These are phyloP conservation scores for Fusarium nygamai DNA, from an alignment of 2,329 filamentous ascomycete genomes.

Conservation along the genomic window DNA sequence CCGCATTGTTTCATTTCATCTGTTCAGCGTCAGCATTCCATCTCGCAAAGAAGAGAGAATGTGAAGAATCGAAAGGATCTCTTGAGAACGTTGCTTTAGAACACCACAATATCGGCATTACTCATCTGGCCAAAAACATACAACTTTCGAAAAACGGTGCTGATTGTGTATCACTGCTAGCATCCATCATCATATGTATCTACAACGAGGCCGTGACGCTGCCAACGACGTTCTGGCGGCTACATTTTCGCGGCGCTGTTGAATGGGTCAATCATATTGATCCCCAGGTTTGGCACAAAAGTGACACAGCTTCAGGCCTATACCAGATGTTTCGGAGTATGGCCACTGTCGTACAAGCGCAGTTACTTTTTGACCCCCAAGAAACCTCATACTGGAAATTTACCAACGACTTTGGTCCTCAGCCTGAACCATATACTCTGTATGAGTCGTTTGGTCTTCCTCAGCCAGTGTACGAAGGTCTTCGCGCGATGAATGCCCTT, in stretches of 20 bases:
- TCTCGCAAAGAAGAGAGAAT: conserved; percentile 21
- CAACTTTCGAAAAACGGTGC: conserved; percentile 34
- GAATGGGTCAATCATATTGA: conserved; percentile 43
- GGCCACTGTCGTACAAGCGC: conserved; percentile 35
- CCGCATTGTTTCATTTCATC: conserved; percentile 38
- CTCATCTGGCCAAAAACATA: conserved; percentile 39
- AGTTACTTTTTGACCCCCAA: conserved; percentile 30
- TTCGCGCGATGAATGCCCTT: conserved; percentile 33
- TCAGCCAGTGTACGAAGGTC: conserved; percentile 33
- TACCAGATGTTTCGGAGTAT: conserved; percentile 43
- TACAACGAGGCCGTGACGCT: conserved; percentile 40
- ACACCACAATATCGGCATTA: conserved; percentile 41
- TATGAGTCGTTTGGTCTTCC: conserved; percentile 34
- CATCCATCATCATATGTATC: conserved; percentile 38
- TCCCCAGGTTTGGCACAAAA: conserved; percentile 37
- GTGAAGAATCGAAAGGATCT: conserved; percentile 11
- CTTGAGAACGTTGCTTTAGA: conserved; percentile 39
- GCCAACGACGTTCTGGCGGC: conserved; percentile 36
- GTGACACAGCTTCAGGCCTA: conserved; percentile 32
- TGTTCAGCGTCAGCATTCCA: conserved; percentile 40
- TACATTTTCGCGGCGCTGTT: conserved; percentile 39
- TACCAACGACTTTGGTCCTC: conserved; percentile 31
- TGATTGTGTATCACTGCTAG: conserved; percentile 33
- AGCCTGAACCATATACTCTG: conserved; percentile 35
- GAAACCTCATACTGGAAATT: conserved; percentile 34